These are phyloP conservation scores for Corchorus olitorius DNA, from an alignment of 345 rosid genomes.

Conservation along the genomic window DNA sequence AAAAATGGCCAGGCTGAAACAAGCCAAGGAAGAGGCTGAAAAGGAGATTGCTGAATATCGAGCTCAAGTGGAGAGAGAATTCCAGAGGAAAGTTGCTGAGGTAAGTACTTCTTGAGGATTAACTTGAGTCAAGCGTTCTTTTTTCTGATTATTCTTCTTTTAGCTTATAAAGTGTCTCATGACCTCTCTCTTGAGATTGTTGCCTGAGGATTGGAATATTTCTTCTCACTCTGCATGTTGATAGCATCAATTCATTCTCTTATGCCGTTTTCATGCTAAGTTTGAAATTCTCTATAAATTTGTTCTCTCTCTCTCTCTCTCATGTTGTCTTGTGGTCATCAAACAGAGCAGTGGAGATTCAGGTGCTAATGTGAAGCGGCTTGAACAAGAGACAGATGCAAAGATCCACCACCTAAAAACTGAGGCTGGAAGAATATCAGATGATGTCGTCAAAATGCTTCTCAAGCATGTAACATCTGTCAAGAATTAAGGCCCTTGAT, in stretches of 20 bases:
- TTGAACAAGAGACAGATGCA: conserved; percentile 74
- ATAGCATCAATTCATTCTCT: background rate
- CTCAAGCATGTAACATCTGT: conserved; percentile 82
- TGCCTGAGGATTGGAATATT: background rate
- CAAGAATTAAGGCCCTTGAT: conserved; percentile 51
- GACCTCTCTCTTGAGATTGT: background rate
- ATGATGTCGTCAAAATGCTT: conserved; percentile 82
- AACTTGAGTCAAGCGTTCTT: background rate
- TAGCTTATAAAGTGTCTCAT: background rate
- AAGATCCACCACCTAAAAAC: conserved; percentile 63
- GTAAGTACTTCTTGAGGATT: conserved; percentile 33
- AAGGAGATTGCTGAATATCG: conserved; percentile 74
- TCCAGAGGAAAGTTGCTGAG: conserved; percentile 82
- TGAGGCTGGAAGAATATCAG: conserved; percentile 62
- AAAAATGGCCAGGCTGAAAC: conserved; percentile 79
- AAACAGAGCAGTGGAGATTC: conserved; percentile 89
- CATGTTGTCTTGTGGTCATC: background rate
- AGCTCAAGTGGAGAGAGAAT: conserved; percentile 74
- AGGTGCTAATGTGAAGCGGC: conserved; percentile 93
- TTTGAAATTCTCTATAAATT: background rate
- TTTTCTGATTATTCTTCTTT: background rate
- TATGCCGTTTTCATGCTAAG: background rate
- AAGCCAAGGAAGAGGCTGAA: conserved; percentile 97
- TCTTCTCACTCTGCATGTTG: background rate
- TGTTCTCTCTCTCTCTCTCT: background rate